Evolutionary conservation across 305 asterid species (phyloP).

Genomic region (Coffea humblotiana): DNA sequence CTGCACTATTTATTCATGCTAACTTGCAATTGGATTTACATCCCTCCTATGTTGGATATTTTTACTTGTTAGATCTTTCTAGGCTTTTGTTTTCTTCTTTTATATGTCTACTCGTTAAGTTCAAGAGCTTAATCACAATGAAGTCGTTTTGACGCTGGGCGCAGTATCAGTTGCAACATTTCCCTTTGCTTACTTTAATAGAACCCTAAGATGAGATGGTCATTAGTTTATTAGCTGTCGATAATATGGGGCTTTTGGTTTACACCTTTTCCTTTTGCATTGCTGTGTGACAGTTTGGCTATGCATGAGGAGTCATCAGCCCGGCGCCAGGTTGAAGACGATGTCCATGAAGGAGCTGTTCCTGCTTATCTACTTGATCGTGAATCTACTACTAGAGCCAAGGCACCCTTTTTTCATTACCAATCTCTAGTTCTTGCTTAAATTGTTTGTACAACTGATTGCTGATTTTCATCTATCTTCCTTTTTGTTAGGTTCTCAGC

Average conservation of each 20-base stretch:
- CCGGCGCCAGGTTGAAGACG: conserved; percentile 86
- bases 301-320: conserved; percentile 90
- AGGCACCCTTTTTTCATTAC: conserved; percentile 42
- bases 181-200: not conserved
- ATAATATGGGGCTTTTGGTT: not conserved
- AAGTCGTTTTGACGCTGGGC: not conserved
- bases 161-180: not conserved
- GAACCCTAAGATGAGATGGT: not conserved
- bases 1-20: not conserved
- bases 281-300: conserved; percentile 43
- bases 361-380: conserved; percentile 99
- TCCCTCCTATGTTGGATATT: too few species aligned
- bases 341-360: conserved; percentile 83
- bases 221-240: not conserved
- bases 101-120: not conserved
- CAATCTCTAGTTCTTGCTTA: conserved; percentile 13
- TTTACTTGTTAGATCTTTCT: not conserved
- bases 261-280: not conserved
- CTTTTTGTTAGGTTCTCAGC: conserved; percentile 70
- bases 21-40: not conserved
- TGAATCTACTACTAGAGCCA: conserved; percentile 91
- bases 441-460: not conserved
- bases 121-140: not conserved
- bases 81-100: not conserved
- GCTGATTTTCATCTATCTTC: conserved; percentile 11